Percentiles rank a stretch among this genome's conserved stretches.
These are phyloP conservation scores for Lolium rigidum DNA, from an alignment of 176 grass and related monocot species.

Conservation along the genomic window DNA sequence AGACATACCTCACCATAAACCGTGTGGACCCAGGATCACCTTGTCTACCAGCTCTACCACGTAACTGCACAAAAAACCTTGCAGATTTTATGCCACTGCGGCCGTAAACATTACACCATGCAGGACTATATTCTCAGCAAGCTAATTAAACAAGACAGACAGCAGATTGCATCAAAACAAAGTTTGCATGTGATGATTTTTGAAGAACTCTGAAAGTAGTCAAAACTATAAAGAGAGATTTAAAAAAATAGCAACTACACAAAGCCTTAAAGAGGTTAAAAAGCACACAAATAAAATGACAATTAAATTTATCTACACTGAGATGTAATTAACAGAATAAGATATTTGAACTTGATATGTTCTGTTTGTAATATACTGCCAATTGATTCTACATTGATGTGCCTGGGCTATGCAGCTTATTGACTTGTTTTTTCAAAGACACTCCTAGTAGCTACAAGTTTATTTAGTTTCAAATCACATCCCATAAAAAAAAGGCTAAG, in stretches of 20 bases:
- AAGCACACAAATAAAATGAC: background rate
- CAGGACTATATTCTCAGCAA: constrained; percentile 18
- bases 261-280: too few species aligned
- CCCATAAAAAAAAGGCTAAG: constrained; percentile 27
- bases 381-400: constrained; percentile 28
- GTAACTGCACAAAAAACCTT: constrained; percentile 57
- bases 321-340: constrained; percentile 30
- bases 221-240: background rate
- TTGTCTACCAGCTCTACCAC: constrained; percentile 96
- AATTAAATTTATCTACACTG: background rate
- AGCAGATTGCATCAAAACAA: constrained; percentile 6
- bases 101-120: background rate
- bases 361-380: constrained; percentile 19
- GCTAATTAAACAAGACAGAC: background rate
- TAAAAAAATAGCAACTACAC: background rate
- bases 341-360: background rate
- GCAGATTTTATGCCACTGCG: constrained; percentile 17
- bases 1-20: constrained; percentile 95
- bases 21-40: constrained; percentile 98
- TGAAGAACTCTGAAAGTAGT: constrained; percentile 3
- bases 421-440: background rate
- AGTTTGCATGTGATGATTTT: constrained; percentile 3
- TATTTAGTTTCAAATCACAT: constrained; percentile 4
- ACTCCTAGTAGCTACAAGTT: background rate
- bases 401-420: constrained; percentile 2